Percentiles rank a stretch among this genome's conserved stretches.
Evolutionary conservation across 371 early-diverging fungal genomes (phyloP).

Genomic region (Actinomucor elegans): DNA sequence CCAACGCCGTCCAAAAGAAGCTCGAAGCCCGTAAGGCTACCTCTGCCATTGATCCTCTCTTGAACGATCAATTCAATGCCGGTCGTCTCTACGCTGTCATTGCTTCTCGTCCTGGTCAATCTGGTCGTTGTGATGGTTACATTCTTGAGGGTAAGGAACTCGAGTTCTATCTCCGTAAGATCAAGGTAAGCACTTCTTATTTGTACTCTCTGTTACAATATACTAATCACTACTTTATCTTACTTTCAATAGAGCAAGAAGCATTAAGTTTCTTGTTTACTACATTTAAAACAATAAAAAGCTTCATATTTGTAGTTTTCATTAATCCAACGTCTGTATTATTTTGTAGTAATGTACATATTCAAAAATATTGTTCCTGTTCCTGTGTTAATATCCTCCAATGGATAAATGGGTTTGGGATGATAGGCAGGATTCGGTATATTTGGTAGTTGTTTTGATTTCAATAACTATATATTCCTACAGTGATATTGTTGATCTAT

Average conservation of each 20-base stretch:
- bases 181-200: slow-evolving; percentile 74
- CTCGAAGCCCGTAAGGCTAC: slow-evolving; percentile 79
- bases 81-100: slow-evolving; percentile 96
- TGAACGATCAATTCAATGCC: slow-evolving; percentile 95
- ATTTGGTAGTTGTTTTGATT: too few species aligned
- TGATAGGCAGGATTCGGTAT: too few species aligned
- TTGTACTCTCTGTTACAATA: too few species aligned
- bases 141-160: slow-evolving; percentile 99
- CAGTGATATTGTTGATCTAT: neutral
- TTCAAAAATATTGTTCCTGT: neutral
- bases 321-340: neutral
- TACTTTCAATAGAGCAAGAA: slow-evolving; percentile 29
- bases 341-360: neutral
- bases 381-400: neutral
- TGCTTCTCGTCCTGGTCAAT: slow-evolving; percentile 99
- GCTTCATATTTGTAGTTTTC: slow-evolving; percentile 9
- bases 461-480: too few species aligned
- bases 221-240: too few species aligned
- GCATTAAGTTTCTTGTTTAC: slow-evolving; percentile 22
- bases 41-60: slow-evolving; percentile 83
- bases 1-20: slow-evolving; percentile 91
- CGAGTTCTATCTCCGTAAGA: slow-evolving; percentile 93
- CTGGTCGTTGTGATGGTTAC: slow-evolving; percentile 98
- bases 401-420: too few species aligned
- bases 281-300: slow-evolving; percentile 6